phyloP scores from a whole-genome alignment of 371 early-diverging fungal species.

The Neoconidiobolus thromboides region DNA sequence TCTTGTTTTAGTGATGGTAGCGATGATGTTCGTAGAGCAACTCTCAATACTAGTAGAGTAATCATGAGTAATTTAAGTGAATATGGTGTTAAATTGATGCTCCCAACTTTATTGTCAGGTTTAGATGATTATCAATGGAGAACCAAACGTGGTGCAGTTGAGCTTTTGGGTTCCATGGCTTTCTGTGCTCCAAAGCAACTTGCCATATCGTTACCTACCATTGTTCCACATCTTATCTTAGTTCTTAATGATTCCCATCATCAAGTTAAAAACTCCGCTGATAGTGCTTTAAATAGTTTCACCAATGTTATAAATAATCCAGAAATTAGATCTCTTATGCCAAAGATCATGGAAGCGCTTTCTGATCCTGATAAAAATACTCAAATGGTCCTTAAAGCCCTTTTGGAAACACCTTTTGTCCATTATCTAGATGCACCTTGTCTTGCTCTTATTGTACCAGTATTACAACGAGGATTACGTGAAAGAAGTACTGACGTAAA shows the following conservation, averaged over 20 bases:
- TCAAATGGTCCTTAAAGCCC: conserved; percentile 51
- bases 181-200: conserved; percentile 93
- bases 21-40: conserved; percentile 78
- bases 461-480: conserved; percentile 78
- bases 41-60: conserved; percentile 72
- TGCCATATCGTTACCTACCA: conserved; percentile 67
- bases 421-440: conserved; percentile 96
- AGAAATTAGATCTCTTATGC: conserved; percentile 83
- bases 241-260: conserved; percentile 83
- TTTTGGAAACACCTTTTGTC: conserved; percentile 83
- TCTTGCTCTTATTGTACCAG: conserved; percentile 86
- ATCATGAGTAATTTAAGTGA: conserved; percentile 93
- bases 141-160: conserved; percentile 87
- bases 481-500: conserved; percentile 80
- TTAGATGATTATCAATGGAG: conserved; percentile 85
- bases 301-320: conserved; percentile 93
- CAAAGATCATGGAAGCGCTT: conserved; percentile 67
- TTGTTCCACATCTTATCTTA: conserved; percentile 80
- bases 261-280: conserved; percentile 79
- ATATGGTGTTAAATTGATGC: conserved; percentile 86
- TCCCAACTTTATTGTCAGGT: conserved; percentile 75
- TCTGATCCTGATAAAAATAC: conserved; percentile 80
- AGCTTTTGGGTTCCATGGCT: conserved; percentile 90
- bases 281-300: conserved; percentile 65
- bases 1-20: conserved; percentile 73